Evolutionary conservation across 2,329 filamentous ascomycete species (phyloP), one percentile per base, ranked within the genome.

Genomic region (Phyllosticta ampelicida): DNA sequence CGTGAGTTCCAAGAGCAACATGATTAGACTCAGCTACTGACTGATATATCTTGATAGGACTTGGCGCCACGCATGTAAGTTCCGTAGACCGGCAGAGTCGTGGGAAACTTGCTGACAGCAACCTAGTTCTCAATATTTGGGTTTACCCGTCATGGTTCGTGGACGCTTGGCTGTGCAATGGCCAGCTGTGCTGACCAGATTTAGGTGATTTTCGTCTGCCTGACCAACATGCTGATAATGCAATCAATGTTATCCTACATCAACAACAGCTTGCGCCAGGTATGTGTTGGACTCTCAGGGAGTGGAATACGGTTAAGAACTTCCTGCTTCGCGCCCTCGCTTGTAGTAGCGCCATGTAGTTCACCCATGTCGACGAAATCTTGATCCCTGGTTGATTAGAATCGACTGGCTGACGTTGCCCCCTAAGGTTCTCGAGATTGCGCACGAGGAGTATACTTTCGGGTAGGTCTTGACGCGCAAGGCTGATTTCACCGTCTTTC

Each of bases 201-300:
- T 58, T 60, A 76, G 80, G 78, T 90, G 62, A 77, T 90, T 53
- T 92, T 92, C 71, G 81, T 92, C 62, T 86, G 81, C 21, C 76
- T 92, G 66, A 89, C 86, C 50, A 87, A 87, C 60, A 89, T 92
- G 64, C 77, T 94, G 8, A 78, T 94, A 29, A 86, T 89, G 73
- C 89, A 88, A 54, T 88, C 86, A 19, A 74, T 91, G 62, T 90
- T 89, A 44, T 86, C 85, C 77, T 84, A 90, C 74, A 77, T 91
- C 60, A 87, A 84, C 66, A 90, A 89, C 74, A 88, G 83, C 68
- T 85, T 90, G 58, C 77, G 75, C 65, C 81, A 78, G 75, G 80
- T 77, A 73, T 69, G 74, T 65, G 62, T 48, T 62, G 49, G 36
- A 44, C 44, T 48, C 21, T 11, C 44, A 23, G 21, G 11, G 16